Percentiles rank a stretch among this genome's conserved stretches.
Evolutionary conservation across 805 yeast genomes (phyloP).

Genomic region (Metschnikowia shivogae): DNA sequence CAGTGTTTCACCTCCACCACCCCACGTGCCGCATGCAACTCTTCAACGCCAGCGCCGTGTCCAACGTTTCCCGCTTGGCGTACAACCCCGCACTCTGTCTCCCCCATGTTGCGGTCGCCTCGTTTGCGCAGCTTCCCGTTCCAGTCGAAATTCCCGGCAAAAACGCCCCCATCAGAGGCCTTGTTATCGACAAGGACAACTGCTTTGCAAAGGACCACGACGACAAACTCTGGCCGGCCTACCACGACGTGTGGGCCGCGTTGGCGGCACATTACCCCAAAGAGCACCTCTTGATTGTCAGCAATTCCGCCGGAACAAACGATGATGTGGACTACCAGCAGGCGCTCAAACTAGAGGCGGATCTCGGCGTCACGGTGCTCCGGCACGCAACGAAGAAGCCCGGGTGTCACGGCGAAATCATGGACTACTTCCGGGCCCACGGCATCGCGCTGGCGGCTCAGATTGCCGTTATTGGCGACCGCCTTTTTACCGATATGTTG

Average conservation of each 20-base stretch:
- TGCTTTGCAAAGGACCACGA: conserved; percentile 86
- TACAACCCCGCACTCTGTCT: conserved; percentile 63
- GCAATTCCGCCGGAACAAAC: conserved; percentile 89
- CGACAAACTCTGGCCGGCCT: conserved; percentile 75
- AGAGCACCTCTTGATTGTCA: conserved; percentile 67
- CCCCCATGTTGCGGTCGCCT: conserved; percentile 56
- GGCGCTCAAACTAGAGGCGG: conserved; percentile 57
- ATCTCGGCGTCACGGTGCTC: conserved; percentile 66
- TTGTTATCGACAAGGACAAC: conserved; percentile 91
- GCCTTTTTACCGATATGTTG: conserved; percentile 84
- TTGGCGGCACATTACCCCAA: conserved; percentile 57
- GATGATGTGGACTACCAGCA: conserved; percentile 61
- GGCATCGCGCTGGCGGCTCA: conserved; percentile 49
- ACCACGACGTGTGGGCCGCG: conserved; percentile 50
- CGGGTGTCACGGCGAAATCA: conserved; percentile 69
- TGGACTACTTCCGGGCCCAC: conserved; percentile 51
- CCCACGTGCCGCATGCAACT: conserved; percentile 13
- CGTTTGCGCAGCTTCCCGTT: conserved; percentile 57
- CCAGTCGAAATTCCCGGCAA: conserved; percentile 42
- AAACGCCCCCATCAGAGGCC: conserved; percentile 51
- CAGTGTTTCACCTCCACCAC: too few relatives aligned
- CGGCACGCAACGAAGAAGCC: conserved; percentile 77
- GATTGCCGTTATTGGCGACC: conserved; percentile 84
- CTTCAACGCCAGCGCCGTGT: conserved; percentile 73
- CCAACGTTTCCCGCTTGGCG: conserved; percentile 58